A percentile compares a stretch with the other conserved stretches of the same genome.
phyloP scores from a whole-genome alignment of 345 rosid genomes.

The Clausena lansium region DNA sequence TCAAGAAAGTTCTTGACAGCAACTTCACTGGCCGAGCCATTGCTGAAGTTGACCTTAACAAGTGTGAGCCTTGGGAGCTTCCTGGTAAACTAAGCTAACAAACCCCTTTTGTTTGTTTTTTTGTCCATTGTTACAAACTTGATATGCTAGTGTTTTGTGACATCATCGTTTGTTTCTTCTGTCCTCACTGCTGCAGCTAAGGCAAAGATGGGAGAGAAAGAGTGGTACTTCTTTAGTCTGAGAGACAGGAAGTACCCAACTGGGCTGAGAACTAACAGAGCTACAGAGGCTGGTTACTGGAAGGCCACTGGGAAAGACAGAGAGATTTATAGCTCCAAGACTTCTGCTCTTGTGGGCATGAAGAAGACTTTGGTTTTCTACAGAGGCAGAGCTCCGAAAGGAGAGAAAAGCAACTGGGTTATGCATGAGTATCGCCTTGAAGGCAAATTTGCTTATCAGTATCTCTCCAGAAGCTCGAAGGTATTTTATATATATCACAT shows the following conservation, averaged over 20 bases:
- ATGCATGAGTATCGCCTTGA: constrained; percentile 98
- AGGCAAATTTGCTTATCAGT: constrained; percentile 85
- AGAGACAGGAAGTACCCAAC: constrained; percentile 93
- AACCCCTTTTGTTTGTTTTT: no score
- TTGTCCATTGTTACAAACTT: background rate
- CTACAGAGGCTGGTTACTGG: constrained; percentile 98
- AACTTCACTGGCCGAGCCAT: constrained; percentile 72
- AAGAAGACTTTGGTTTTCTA: constrained; percentile 92
- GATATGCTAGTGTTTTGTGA: no score
- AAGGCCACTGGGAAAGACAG: constrained; percentile 95
- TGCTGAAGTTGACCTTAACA: constrained; percentile 90
- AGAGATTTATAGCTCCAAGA: constrained; percentile 86
- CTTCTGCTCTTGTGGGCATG: constrained; percentile 82
- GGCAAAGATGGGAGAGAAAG: constrained; percentile 95
- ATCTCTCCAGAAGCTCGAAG: constrained; percentile 72
- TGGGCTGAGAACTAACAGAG: constrained; percentile 90
- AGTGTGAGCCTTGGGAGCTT: constrained; percentile 97
- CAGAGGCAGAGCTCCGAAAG: constrained; percentile 91
- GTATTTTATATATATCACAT: constrained; percentile 19
- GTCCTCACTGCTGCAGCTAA: constrained; percentile 40
- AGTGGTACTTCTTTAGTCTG: constrained; percentile 89
- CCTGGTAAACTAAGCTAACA: constrained; percentile 48
- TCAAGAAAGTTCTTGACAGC: constrained; percentile 75
- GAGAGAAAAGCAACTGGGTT: constrained; percentile 92
- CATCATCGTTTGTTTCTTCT: background rate